Base-by-base conservation (phyloP, 2,329 filamentous ascomycete species). In the Fusarium continuum region DNA sequence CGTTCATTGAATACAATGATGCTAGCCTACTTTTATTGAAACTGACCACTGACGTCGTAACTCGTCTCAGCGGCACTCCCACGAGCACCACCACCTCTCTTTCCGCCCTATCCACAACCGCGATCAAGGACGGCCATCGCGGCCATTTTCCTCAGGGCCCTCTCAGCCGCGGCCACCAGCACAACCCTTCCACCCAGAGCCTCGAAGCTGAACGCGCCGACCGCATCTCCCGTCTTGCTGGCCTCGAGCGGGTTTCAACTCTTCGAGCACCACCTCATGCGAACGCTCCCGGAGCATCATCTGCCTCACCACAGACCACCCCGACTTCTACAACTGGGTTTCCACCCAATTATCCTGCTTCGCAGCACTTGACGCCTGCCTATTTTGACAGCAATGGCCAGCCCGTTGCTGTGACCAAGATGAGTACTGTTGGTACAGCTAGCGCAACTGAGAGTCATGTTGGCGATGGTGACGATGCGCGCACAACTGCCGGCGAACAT, bases 61-160 rank as follows among this genome's bases (percentile, higher is more conserved):
- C 39, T 46, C 50, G 55, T 45, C 66, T 50, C 64, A 96, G 92
- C 65, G 93, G 94, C 72, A 98, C 94, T 4, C 94, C 94, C 4
- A 97, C 95, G 66, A 96, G 92, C 67, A 90, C 91, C 34, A 96
- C 92, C 4, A 97, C 93, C 11, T 96, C 93, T 46, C 89, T 98
- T 72, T 97, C 92, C 22, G 89, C 93, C 34, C 85, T 98, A 41
- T 96, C 92, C 14, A 97, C 94, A 16, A 95, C 92, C 11, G 94
- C 94, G 46, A 97, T 97, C 83, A 97, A 97, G 78, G 94, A 98
- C 74, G 94, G 94, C 69, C 92, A 97, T 73, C 91, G 92, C 59
- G 94, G 94, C 64, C 88, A 93, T 73, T 83, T 89, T 23, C 86
- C 88, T 23, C 84, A 88, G 19, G 73, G 73, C 8, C 69, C 77